phyloP scores from a whole-genome alignment of 192 early-diverging fungal species.

The Coemansia nantahalensis region DNA sequence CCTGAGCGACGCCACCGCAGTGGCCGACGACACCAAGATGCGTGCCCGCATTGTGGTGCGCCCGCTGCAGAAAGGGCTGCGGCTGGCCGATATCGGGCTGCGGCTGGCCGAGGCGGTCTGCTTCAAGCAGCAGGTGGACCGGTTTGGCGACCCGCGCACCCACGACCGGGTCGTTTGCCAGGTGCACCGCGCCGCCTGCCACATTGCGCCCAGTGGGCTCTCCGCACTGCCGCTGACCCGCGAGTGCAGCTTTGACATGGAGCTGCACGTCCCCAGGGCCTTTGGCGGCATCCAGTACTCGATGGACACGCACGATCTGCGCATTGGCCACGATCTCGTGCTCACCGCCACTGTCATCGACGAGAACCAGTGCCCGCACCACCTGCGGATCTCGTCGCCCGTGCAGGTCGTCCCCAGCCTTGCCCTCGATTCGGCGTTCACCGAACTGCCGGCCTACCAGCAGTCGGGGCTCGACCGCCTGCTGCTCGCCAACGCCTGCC shows the following conservation, averaged over 20 bases:
- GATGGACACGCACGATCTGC: conserved; percentile 20
- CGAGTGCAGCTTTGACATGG: conserved; percentile 28
- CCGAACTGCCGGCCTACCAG: conserved; percentile 33
- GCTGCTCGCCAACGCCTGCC: conserved; percentile 14
- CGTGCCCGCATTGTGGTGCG: conserved; percentile 20
- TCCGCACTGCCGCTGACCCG: conserved; percentile 13
- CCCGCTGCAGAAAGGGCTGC: conserved; percentile 34
- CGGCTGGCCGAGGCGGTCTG: conserved; percentile 25
- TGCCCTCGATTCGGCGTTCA: conserved; percentile 11
- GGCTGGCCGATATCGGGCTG: conserved; percentile 31
- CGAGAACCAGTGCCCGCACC: conserved; percentile 14
- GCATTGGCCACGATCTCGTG: conserved; percentile 40
- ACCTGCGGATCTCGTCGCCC: conserved; percentile 27
- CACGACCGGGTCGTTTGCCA: conserved; percentile 11
- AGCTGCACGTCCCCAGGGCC: conserved; percentile 23
- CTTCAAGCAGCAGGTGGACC: conserved; percentile 12
- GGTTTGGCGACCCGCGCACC: conserved; percentile 22
- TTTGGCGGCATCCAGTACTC: conserved; percentile 30
- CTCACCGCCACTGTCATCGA: conserved; percentile 36
- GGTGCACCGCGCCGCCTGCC: conserved; percentile 1
- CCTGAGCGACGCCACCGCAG: conserved; percentile 16
- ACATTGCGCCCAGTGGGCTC: conserved; percentile 5
- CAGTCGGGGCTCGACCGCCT: conserved; percentile 20
- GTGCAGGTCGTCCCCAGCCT: conserved; percentile 19
- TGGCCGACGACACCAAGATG: conserved; percentile 28